phyloP scores from a whole-genome alignment of 768 basidiomycete genomes.

The Boletus speciosus region DNA sequence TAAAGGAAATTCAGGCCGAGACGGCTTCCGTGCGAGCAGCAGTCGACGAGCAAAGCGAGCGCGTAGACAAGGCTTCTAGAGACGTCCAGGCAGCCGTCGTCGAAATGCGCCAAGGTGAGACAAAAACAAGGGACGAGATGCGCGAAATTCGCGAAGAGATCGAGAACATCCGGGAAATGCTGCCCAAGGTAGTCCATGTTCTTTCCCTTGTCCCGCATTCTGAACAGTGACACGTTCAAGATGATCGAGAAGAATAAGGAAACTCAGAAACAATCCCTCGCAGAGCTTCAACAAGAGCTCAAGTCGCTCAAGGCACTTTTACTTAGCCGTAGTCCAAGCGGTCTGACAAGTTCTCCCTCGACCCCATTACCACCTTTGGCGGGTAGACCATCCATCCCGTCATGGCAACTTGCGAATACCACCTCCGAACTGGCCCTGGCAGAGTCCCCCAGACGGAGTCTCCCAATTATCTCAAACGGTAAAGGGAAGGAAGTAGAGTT shows the following conservation, averaged over 20 bases:
- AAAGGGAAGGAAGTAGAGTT: slow-evolving; percentile 58
- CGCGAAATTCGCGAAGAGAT: slow-evolving; percentile 90
- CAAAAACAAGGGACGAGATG: slow-evolving; percentile 81
- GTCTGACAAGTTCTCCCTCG: slow-evolving; percentile 44
- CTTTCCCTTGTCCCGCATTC: not conserved
- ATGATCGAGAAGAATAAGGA: slow-evolving; percentile 95
- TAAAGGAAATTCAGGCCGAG: slow-evolving; percentile 78
- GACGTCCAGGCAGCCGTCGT: slow-evolving; percentile 70
- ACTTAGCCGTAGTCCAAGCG: slow-evolving; percentile 62
- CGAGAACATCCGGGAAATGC: slow-evolving; percentile 83
- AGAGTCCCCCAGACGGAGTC: slow-evolving; percentile 7
- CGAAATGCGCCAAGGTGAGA: slow-evolving; percentile 76
- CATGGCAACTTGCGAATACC: slow-evolving; percentile 77
- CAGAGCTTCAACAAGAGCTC: slow-evolving; percentile 89
- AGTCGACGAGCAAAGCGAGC: slow-evolving; percentile 72
- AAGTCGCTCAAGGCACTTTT: slow-evolving; percentile 91
- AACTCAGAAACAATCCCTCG: slow-evolving; percentile 73
- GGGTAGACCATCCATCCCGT: slow-evolving; percentile 74
- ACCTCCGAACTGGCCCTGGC: slow-evolving; percentile 22
- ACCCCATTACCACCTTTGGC: slow-evolving; percentile 49
- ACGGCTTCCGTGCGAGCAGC: slow-evolving; percentile 67
- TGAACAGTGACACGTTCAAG: slow-evolving; percentile 37
- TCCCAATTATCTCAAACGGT: slow-evolving; percentile 33
- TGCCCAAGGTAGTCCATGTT: slow-evolving; percentile 71
- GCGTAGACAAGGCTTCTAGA: slow-evolving; percentile 65